phyloP scores from a whole-genome alignment of 2,329 filamentous ascomycete species.

The Aureobasidium sp. region DNA sequence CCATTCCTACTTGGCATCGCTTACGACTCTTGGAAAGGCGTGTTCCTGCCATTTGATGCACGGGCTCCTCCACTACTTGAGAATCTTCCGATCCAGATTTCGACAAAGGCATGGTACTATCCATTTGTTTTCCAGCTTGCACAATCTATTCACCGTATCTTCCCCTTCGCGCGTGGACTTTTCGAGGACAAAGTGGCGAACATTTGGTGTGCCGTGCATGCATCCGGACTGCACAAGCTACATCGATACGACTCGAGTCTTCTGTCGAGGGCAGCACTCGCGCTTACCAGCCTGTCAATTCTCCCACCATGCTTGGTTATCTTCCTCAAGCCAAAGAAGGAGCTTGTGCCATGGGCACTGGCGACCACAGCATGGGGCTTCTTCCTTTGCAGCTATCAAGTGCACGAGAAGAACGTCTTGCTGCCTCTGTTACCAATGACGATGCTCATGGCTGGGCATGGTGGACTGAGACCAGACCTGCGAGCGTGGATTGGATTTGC shows the following conservation, averaged over 20 bases:
- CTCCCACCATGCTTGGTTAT: constrained; percentile 71
- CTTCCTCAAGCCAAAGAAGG: constrained; percentile 69
- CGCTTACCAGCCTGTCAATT: constrained; percentile 69
- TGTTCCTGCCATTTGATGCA: constrained; percentile 49
- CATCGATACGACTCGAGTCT: constrained; percentile 62
- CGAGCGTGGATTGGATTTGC: constrained; percentile 94
- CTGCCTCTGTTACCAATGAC: constrained; percentile 93
- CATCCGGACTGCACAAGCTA: constrained; percentile 68
- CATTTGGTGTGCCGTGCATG: constrained; percentile 90
- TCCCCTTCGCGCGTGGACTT: constrained; percentile 88
- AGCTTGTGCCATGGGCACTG: constrained; percentile 71
- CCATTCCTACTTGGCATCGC: constrained; percentile 68
- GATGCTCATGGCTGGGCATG: constrained; percentile 68
- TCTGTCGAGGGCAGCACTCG: constrained; percentile 69
- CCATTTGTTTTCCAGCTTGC: constrained; percentile 69
- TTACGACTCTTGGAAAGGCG: constrained; percentile 60
- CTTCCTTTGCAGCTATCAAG: constrained; percentile 95
- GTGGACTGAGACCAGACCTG: constrained; percentile 67
- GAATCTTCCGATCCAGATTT: constrained; percentile 52
- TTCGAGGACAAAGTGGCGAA: constrained; percentile 99
- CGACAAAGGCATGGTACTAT: constrained; percentile 60
- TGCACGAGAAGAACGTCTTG: constrained; percentile 95
- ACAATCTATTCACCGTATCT: constrained; percentile 85
- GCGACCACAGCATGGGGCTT: constrained; percentile 90
- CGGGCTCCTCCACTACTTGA: constrained; percentile 53